Conservation (phyloP, 192 early-diverging fungal species). For the Coemansia sp. region DNA sequence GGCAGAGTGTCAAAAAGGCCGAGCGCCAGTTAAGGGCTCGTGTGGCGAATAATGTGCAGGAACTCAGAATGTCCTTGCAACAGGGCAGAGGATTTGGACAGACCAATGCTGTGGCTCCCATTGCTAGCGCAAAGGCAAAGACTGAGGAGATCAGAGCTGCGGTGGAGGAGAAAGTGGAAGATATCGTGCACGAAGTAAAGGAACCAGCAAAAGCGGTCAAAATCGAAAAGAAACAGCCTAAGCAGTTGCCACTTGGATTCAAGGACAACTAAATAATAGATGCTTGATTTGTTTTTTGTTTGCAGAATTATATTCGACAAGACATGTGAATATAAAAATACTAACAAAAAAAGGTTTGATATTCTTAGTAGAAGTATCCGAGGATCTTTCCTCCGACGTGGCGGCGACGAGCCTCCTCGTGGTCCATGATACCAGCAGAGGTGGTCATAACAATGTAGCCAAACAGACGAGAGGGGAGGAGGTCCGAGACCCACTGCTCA, state of each 20-base stretch:
- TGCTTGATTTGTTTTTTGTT: too few species aligned
- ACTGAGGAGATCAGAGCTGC: background rate
- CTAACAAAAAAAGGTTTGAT: background rate
- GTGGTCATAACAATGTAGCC: slow-evolving; percentile 92
- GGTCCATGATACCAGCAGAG: slow-evolving; percentile 98
- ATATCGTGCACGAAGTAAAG: background rate
- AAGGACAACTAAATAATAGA: slow-evolving; percentile 13
- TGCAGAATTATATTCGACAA: slow-evolving; percentile 7
- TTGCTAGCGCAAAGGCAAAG: slow-evolving; percentile 8
- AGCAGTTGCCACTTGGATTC: slow-evolving; percentile 41
- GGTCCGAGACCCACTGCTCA: slow-evolving; percentile 96
- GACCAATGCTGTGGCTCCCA: background rate
- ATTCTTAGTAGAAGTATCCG: slow-evolving; percentile 84
- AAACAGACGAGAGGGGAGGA: slow-evolving; percentile 98
- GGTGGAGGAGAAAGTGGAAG: background rate
- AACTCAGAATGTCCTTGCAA: slow-evolving; percentile 41
- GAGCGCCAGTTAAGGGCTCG: background rate
- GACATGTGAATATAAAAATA: slow-evolving; percentile 9
- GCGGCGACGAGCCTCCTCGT: slow-evolving; percentile 96
- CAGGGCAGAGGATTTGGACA: slow-evolving; percentile 26
- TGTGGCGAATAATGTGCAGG: slow-evolving; percentile 23
- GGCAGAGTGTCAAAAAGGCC: slow-evolving; percentile 5
- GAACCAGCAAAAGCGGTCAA: background rate
- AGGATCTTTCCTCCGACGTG: slow-evolving; percentile 98
- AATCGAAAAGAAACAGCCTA: background rate